Conservation (phyloP, 306 rosid genomes). For the Cucurbita maxima region DNA sequence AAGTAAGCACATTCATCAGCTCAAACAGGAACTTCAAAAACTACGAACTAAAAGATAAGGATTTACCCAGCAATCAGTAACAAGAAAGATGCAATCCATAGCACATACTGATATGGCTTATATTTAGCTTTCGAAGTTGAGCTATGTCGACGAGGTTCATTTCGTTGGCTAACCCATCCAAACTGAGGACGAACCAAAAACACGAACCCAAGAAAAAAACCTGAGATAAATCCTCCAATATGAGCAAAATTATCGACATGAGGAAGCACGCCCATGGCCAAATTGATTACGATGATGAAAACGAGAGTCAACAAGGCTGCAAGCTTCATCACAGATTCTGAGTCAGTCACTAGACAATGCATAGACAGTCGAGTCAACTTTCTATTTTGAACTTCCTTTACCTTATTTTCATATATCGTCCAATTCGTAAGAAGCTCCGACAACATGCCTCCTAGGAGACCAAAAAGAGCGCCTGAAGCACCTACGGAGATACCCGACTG, state of each 20-base stretch:
- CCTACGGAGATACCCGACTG: constrained; percentile 8
- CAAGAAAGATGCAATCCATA: constrained; percentile 7
- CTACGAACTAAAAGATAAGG: neutral
- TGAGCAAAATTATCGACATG: constrained; percentile 16
- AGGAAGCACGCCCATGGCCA: constrained; percentile 11
- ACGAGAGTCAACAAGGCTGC: constrained; percentile 14
- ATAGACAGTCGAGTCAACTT: neutral
- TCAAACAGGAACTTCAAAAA: neutral
- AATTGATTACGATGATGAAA: constrained; percentile 3
- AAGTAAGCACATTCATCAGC: neutral
- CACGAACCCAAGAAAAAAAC: constrained; percentile 11
- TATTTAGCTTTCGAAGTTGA: constrained; percentile 1
- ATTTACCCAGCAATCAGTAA: constrained; percentile 10
- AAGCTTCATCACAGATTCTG: constrained; percentile 1
- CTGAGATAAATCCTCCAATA: constrained; percentile 12
- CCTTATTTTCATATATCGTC: constrained; percentile 12
- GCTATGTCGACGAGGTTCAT: neutral
- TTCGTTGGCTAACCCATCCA: constrained; percentile 4
- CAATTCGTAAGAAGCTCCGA: constrained; percentile 10
- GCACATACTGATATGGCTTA: constrained; percentile 11
- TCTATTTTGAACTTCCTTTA: neutral
- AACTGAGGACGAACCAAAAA: constrained; percentile 12
- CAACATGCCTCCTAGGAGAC: constrained; percentile 13
- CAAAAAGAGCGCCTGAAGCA: constrained; percentile 6
- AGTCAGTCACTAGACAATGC: neutral